These are phyloP conservation scores for Ilex asprella DNA, from an alignment of 257 asterid genomes.

Conservation along the genomic window DNA sequence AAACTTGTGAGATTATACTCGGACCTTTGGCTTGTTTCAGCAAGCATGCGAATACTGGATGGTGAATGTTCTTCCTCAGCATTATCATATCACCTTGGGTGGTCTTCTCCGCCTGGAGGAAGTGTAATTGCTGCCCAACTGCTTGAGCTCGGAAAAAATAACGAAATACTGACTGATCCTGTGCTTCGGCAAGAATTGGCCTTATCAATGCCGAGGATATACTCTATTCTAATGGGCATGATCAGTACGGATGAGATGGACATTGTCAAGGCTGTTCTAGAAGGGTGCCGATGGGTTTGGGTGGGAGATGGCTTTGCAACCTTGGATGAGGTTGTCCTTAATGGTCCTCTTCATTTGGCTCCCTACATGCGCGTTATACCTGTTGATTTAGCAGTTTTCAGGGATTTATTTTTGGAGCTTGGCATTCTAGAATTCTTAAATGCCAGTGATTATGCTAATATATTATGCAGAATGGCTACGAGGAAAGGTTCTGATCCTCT, in stretches of 20 bases:
- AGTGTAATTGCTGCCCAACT: constrained; percentile 92
- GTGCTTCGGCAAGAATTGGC: constrained; percentile 79
- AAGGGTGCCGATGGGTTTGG: constrained; percentile 97
- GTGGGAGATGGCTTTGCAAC: constrained; percentile 98
- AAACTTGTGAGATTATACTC: constrained; percentile 72
- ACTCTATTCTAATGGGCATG: constrained; percentile 62
- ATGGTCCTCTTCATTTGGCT: constrained; percentile 93
- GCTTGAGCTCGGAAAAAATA: constrained; percentile 96
- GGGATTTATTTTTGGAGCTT: constrained; percentile 78
- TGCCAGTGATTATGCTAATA: constrained; percentile 76
- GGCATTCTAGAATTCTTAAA: constrained; percentile 71
- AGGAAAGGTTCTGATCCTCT: constrained; percentile 66
- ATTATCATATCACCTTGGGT: constrained; percentile 75
- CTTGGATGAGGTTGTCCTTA: constrained; percentile 82
- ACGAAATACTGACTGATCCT: constrained; percentile 67
- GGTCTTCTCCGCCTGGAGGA: constrained; percentile 94
- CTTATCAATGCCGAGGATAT: constrained; percentile 90
- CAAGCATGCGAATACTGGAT: constrained; percentile 94
- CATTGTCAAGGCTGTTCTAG: constrained; percentile 83
- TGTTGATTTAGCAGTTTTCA: constrained; percentile 82
- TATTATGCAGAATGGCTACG: constrained; percentile 62
- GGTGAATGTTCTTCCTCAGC: constrained; percentile 89
- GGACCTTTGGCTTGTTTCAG: constrained; percentile 94
- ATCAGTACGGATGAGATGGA: constrained; percentile 84
- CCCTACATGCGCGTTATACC: constrained; percentile 93